Percentiles rank a stretch among this genome's conserved stretches.
These are phyloP conservation scores for Martiniozyma abietophila DNA, from an alignment of 805 yeast species.

Conservation along the genomic window DNA sequence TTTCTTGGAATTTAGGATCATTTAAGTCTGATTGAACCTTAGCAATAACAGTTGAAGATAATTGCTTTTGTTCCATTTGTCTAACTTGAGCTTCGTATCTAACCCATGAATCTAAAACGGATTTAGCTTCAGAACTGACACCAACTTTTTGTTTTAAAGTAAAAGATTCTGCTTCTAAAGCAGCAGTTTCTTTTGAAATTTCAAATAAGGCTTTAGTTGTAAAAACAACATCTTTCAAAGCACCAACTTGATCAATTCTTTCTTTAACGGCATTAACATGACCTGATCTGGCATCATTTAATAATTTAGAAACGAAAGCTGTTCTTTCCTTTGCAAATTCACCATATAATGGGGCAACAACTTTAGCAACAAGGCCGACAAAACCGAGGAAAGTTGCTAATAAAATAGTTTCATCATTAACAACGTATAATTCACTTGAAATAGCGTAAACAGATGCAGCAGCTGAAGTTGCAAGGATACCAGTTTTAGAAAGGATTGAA, in stretches of 20 bases:
- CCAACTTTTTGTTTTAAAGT: constrained; percentile 88
- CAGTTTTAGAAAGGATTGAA: constrained; percentile 82
- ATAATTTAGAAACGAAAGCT: constrained; percentile 39
- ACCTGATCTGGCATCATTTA: constrained; percentile 80
- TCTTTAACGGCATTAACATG: constrained; percentile 90
- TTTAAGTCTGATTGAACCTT: constrained; percentile 79
- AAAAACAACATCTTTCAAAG: constrained; percentile 83
- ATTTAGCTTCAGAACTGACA: constrained; percentile 82
- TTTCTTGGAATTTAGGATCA: constrained; percentile 90
- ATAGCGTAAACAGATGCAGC: constrained; percentile 94
- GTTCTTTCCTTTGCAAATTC: constrained; percentile 87
- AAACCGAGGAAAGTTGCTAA: constrained; percentile 74
- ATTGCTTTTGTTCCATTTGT: constrained; percentile 90
- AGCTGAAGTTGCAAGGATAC: constrained; percentile 87
- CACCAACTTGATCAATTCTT: constrained; percentile 81
- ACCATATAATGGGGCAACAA: constrained; percentile 88
- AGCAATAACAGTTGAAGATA: constrained; percentile 75
- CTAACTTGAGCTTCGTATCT: constrained; percentile 96
- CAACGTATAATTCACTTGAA: constrained; percentile 84
- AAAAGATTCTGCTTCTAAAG: constrained; percentile 89
- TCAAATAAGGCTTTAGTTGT: constrained; percentile 89
- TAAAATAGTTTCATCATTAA: constrained; percentile 90
- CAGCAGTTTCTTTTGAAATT: constrained; percentile 93
- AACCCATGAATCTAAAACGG: constrained; percentile 97
- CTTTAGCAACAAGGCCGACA: constrained; percentile 67